phyloP scores from a whole-genome alignment of 208 protist species.

The Wallacemonas sp. region DNA sequence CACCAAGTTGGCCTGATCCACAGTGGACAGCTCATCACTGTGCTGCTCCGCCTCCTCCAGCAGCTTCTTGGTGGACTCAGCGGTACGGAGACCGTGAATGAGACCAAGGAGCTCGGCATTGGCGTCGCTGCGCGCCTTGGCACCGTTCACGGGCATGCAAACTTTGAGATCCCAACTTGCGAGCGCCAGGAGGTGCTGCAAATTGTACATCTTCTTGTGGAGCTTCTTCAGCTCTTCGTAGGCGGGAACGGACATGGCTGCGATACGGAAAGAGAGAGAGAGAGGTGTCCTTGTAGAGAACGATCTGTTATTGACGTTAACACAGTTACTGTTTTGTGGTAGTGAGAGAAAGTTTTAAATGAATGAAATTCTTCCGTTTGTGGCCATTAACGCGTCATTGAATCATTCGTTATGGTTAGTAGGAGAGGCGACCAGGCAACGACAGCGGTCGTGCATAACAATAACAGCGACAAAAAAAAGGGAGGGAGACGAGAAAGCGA shows the following conservation, averaged over 20 bases:
- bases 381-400: no score
- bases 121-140: constrained; percentile 58
- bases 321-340: neutral
- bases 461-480: neutral
- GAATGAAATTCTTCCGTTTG: no score
- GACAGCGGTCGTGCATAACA: neutral
- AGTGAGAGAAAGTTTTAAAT: neutral
- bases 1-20: constrained; percentile 68
- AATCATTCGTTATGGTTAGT: no score
- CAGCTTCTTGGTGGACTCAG: constrained; percentile 33
- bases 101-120: constrained; percentile 47
- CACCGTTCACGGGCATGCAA: constrained; percentile 77
- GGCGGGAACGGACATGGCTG: constrained; percentile 11
- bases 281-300: neutral
- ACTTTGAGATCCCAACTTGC: constrained; percentile 72
- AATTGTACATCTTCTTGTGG: constrained; percentile 39
- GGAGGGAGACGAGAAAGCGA: neutral
- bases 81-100: constrained; percentile 52
- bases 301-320: neutral
- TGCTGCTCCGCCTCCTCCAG: constrained; percentile 39
- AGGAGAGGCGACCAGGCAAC: no score
- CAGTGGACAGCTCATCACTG: constrained; percentile 28
- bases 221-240: constrained; percentile 15
- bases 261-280: neutral
- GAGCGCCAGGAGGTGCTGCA: constrained; percentile 49